Evolutionary conservation across 495 filamentous ascomycete species (phyloP).

Genomic region (Penicillium cataractarum): DNA sequence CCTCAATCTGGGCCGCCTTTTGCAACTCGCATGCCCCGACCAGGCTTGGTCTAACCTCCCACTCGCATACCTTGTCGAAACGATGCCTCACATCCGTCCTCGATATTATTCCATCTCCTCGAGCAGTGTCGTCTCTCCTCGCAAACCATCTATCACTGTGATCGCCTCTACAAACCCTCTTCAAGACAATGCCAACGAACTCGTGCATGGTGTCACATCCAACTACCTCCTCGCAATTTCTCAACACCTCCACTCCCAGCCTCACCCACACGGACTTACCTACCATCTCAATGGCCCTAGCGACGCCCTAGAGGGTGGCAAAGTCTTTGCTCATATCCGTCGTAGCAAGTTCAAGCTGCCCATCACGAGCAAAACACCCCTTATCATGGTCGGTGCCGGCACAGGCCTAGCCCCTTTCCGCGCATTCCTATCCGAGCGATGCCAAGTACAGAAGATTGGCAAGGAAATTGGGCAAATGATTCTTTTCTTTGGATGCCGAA

Average conservation of each 20-base stretch:
- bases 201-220: slow-evolving; percentile 48
- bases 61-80: slow-evolving; percentile 50
- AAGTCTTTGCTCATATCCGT: slow-evolving; percentile 47
- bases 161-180: slow-evolving; percentile 39
- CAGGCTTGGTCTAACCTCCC: slow-evolving; percentile 44
- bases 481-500: slow-evolving; percentile 52
- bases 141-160: slow-evolving; percentile 47
- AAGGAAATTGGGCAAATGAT: slow-evolving; percentile 43
- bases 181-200: slow-evolving; percentile 27
- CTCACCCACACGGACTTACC: slow-evolving; percentile 34
- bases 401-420: slow-evolving; percentile 54
- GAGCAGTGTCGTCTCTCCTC: slow-evolving; percentile 47
- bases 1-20: slow-evolving; percentile 46
- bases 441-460: slow-evolving; percentile 42
- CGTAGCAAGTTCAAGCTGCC: slow-evolving; percentile 53
- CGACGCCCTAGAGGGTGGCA: slow-evolving; percentile 29
- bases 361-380: slow-evolving; percentile 29
- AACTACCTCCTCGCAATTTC: slow-evolving; percentile 50
- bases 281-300: slow-evolving; percentile 42
- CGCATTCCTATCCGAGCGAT: slow-evolving; percentile 49
- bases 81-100: slow-evolving; percentile 44
- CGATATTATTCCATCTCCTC: slow-evolving; percentile 61
- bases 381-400: slow-evolving; percentile 52
- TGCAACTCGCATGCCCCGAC: slow-evolving; percentile 32
- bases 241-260: slow-evolving; percentile 23